Percentiles rank a stretch among this genome's conserved stretches.
Evolutionary conservation across 1,284 basidiomycete genomes (phyloP).

Genomic region (Coniferiporia sulphurascens): DNA sequence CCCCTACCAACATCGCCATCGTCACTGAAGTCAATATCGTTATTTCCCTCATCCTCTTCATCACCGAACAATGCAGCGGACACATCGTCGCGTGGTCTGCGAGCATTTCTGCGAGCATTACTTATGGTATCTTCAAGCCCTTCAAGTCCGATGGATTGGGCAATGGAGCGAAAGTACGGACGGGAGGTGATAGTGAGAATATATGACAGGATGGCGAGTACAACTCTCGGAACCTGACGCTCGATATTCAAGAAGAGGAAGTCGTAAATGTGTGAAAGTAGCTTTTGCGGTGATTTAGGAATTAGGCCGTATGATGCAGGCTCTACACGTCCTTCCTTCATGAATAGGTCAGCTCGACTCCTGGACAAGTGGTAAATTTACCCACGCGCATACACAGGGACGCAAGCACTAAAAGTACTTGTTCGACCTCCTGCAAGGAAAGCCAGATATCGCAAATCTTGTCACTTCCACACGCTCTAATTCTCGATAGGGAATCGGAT

Average conservation of each 20-base stretch:
- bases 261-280: constrained; percentile 55
- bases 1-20: background rate
- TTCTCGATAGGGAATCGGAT: constrained; percentile 32
- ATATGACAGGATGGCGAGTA: constrained; percentile 54
- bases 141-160: constrained; percentile 53
- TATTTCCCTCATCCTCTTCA: constrained; percentile 26
- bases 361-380: constrained; percentile 13
- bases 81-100: constrained; percentile 30
- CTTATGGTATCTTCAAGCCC: constrained; percentile 19
- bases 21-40: constrained; percentile 2
- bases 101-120: background rate
- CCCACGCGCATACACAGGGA: constrained; percentile 53
- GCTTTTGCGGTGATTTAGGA: constrained; percentile 37
- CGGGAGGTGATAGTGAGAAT: constrained; percentile 56
- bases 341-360: background rate
- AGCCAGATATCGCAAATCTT: constrained; percentile 46
- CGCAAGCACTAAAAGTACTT: constrained; percentile 45
- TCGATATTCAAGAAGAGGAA: constrained; percentile 48
- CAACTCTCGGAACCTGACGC: constrained; percentile 38
- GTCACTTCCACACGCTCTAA: constrained; percentile 22
- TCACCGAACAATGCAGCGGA: constrained; percentile 34
- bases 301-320: constrained; percentile 41
- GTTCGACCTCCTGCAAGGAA: constrained; percentile 47
- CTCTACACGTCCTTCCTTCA: constrained; percentile 35
- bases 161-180: constrained; percentile 53